Conservation (phyloP, 148 eudicot genomes). For the Camellia lanceoleosa region DNA sequence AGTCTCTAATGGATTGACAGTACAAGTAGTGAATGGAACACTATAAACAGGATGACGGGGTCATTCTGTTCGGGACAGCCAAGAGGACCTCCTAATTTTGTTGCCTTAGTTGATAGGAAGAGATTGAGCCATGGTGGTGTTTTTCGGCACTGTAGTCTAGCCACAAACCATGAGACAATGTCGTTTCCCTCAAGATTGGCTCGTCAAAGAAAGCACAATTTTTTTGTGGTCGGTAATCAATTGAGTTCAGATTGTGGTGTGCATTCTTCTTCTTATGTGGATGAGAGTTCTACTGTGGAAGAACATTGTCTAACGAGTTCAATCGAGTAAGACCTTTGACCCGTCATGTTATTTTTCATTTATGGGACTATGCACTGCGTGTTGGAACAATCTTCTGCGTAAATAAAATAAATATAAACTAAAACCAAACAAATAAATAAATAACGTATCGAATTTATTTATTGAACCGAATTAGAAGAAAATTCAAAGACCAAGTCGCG, state of each 20-base stretch:
- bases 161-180: conserved; percentile 21
- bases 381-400: too few relatives aligned
- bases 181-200: conserved; percentile 19
- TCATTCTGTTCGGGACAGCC: conserved; percentile 11
- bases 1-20: conserved; percentile 19
- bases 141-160: conserved; percentile 26
- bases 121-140: conserved; percentile 18
- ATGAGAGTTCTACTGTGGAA: conserved; percentile 29
- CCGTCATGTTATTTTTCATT: background rate
- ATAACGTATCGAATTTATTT: too few relatives aligned
- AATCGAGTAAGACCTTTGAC: conserved; percentile 29
- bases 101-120: conserved; percentile 17
- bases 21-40: conserved; percentile 28
- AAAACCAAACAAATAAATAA: too few relatives aligned
- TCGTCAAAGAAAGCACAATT: conserved; percentile 31
- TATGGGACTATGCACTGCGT: background rate
- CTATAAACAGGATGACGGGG: conserved; percentile 12
- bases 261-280: conserved; percentile 44
- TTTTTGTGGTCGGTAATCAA: conserved; percentile 19
- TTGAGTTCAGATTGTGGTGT: conserved; percentile 44
- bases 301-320: conserved; percentile 16
- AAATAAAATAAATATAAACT: too few relatives aligned
- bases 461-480: too few relatives aligned
- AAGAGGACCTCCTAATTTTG: conserved; percentile 15
- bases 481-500: too few relatives aligned